A percentile compares a stretch with the other conserved stretches of the same genome.
phyloP scores from a whole-genome alignment of 257 asterid species.

The Ballota nigra region DNA sequence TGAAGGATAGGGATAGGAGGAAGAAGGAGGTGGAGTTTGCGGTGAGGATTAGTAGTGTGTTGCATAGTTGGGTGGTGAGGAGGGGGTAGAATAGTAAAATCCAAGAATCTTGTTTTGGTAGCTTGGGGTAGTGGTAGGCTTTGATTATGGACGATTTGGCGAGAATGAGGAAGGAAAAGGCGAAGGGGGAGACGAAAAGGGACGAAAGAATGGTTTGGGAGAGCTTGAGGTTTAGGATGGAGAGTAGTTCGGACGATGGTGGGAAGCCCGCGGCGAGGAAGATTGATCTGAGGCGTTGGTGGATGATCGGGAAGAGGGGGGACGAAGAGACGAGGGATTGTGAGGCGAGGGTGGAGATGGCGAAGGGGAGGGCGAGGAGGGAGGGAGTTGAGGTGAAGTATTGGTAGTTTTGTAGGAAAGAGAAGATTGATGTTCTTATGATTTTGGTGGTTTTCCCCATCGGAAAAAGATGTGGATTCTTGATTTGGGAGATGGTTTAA shows the following conservation, averaged over 20 bases:
- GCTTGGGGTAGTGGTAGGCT: constrained; percentile 14
- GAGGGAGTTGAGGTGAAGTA: constrained; percentile 55
- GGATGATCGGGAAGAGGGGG: constrained; percentile 32
- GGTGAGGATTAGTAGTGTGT: constrained; percentile 42
- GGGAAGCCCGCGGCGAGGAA: constrained; percentile 75
- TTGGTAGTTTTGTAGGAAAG: constrained; percentile 63
- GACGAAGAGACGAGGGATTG: constrained; percentile 48
- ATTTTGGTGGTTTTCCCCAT: constrained; percentile 48
- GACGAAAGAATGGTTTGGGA: constrained; percentile 48
- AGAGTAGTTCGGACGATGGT: constrained; percentile 43
- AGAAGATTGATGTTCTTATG: constrained; percentile 61
- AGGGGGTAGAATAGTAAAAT: constrained; percentile 43
- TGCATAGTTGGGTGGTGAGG: constrained; percentile 52
- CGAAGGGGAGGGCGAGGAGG: constrained; percentile 62
- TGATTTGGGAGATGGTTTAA: neutral
- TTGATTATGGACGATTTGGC: constrained; percentile 45
- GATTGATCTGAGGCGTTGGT: constrained; percentile 39
- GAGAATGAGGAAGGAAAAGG: constrained; percentile 54
- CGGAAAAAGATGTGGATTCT: constrained; percentile 19
- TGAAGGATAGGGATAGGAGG: constrained; percentile 38
- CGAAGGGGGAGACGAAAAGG: constrained; percentile 32
- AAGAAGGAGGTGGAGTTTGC: constrained; percentile 56
- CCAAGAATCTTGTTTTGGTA: constrained; percentile 14
- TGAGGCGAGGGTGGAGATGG: constrained; percentile 52
- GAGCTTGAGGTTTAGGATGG: constrained; percentile 52